Evolutionary conservation across 2,329 filamentous ascomycete genomes (phyloP).

Genomic region (Aspergillus alliaceus): DNA sequence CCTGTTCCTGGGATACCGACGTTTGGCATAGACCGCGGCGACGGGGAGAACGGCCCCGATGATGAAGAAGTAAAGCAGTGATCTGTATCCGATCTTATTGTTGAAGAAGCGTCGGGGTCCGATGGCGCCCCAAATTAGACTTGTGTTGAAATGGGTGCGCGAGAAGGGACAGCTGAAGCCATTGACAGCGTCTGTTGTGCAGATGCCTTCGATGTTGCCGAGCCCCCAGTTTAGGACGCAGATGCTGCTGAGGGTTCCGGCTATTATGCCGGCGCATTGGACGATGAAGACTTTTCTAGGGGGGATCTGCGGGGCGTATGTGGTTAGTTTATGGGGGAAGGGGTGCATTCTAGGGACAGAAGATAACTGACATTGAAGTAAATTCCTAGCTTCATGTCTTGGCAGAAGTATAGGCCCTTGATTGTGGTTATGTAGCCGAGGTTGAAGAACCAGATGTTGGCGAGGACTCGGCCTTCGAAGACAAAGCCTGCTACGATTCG

Average conservation of each 20-base stretch:
- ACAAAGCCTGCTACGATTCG: constrained; percentile 31
- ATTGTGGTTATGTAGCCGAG: constrained; percentile 8
- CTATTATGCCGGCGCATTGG: constrained; percentile 49
- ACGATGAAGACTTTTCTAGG: constrained; percentile 50
- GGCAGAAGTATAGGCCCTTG: constrained; percentile 27
- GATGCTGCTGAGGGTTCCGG: constrained; percentile 45
- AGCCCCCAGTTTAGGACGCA: constrained; percentile 48
- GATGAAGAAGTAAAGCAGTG: constrained; percentile 68
- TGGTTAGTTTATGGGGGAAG: constrained; percentile 24
- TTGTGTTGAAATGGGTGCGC: constrained; percentile 64
- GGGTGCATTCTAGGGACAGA: not conserved
- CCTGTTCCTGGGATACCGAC: not conserved
- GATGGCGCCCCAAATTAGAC: constrained; percentile 69
- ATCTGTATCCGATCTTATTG: constrained; percentile 57
- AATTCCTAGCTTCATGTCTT: constrained; percentile 30
- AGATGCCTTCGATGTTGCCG: constrained; percentile 43
- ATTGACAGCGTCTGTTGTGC: constrained; percentile 55
- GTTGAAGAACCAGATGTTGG: constrained; percentile 31
- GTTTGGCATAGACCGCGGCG: not conserved
- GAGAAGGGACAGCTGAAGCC: constrained; percentile 58
- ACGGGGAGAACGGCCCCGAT: constrained; percentile 51
- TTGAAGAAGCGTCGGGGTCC: constrained; percentile 67
- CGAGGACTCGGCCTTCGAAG: constrained; percentile 32
- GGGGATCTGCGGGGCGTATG: constrained; percentile 30
- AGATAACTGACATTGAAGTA: constrained; percentile 27